Conservation (phyloP, 345 rosid species). For the Euphorbia lathyris region DNA sequence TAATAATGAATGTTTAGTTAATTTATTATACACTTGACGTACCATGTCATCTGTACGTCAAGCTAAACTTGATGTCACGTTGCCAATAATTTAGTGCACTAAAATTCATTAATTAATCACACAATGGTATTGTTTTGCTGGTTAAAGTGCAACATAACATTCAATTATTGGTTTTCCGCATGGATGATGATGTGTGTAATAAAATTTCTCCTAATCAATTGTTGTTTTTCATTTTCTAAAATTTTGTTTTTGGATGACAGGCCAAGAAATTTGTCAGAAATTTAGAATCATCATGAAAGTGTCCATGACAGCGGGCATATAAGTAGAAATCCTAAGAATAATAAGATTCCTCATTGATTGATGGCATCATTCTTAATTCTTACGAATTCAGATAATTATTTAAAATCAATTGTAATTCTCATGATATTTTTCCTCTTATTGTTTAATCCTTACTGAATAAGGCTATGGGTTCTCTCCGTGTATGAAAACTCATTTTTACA, state of each 20-base stretch:
- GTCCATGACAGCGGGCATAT: neutral
- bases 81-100: too few species aligned
- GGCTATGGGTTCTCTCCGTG: neutral
- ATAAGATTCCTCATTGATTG: constrained; percentile 12
- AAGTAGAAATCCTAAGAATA: constrained; percentile 16
- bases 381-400: neutral
- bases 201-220: neutral
- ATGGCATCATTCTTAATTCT: neutral
- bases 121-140: too few species aligned
- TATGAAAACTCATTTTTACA: too few species aligned
- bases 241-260: constrained; percentile 30
- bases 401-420: neutral
- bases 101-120: too few species aligned
- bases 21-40: too few species aligned
- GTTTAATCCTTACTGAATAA: neutral
- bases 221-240: neutral
- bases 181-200: neutral
- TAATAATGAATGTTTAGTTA: too few species aligned
- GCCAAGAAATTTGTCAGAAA: constrained; percentile 54
- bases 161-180: too few species aligned
- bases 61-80: too few species aligned
- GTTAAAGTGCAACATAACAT: too few species aligned
- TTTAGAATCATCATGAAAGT: constrained; percentile 47
- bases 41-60: too few species aligned
- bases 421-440: neutral